Base-by-base conservation (phyloP, 176 grass and related monocot genomes). In the Oropetium thomaeum region DNA sequence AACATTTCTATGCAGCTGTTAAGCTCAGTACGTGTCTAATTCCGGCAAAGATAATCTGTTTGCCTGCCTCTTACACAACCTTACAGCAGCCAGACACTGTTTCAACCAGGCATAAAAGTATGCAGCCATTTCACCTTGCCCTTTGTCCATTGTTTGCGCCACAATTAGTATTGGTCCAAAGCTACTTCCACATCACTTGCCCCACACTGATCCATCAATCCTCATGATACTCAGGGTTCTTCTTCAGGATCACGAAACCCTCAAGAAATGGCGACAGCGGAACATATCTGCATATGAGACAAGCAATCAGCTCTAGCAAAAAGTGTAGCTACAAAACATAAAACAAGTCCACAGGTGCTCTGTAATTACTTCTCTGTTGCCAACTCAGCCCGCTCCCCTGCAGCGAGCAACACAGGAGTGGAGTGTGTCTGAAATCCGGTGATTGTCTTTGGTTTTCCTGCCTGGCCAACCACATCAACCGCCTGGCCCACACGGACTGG, bases 371-470 rank as follows among this genome's bases (percentile, higher is more conserved):
- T 93, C 27, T 93, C 90, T 12, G 90, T 89, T 29, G 90, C 90
- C 45, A 93, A 76, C 76, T 93, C 90, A 54, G 90, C 90, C 41
- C 90, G 83, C 52, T 93, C 90, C 5, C 86, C 90, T 29, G 86
- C 90, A 11, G 90, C 90, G 16, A 93, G 86, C 60, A 93, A 84
- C 28, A 93, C 90, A 22, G 90, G 90, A 0, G 90, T 93, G n/a
- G 86, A 93, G 74, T 93, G 90, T 48, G 90, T 93, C 87, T 93
- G 90, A 29, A 93, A 93, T 54, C 90, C 90, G 28, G 90, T 89
- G 51, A 89, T 93, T 10, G 90, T 89, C 79, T 93, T 89, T 3
- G 90, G 86, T 11, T 80, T 62, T 77, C 90, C 90, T 0, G 90
- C 90, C 59, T 93, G 86, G 41, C 90, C 90, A 12, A 89, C 90